A percentile compares a stretch with the other conserved stretches of the same genome.
Evolutionary conservation across 306 rosid species (phyloP).

Genomic region (Lotus japonicus): DNA sequence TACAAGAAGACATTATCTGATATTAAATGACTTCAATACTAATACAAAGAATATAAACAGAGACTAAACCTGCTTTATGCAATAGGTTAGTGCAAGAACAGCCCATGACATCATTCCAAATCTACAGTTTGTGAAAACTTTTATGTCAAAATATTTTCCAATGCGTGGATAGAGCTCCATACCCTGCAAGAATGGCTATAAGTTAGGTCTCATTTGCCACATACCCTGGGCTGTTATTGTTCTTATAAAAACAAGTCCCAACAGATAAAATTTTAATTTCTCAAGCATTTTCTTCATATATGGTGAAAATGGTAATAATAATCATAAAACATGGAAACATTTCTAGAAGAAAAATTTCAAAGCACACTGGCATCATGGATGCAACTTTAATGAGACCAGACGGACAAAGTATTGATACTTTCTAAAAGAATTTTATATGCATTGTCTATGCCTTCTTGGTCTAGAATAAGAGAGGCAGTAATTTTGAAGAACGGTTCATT

Average conservation of each 20-base stretch:
- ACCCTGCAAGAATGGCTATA: constrained; percentile 55
- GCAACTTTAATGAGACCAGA: neutral
- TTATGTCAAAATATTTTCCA: constrained; percentile 82
- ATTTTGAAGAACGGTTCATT: neutral
- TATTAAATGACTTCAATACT: neutral
- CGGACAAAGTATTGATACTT: neutral
- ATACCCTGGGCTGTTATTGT: neutral
- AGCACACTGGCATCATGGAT: neutral
- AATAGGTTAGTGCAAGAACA: constrained; percentile 91
- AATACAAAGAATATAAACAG: constrained; percentile 8
- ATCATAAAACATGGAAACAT: neutral
- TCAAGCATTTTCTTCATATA: neutral
- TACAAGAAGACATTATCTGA: neutral
- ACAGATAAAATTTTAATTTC: neutral
- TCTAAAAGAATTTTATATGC: neutral
- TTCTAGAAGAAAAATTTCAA: neutral
- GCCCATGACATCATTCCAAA: constrained; percentile 99
- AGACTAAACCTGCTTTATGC: constrained; percentile 89
- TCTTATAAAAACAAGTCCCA: constrained; percentile 14
- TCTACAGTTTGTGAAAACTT: constrained; percentile 97
- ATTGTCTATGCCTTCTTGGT: neutral
- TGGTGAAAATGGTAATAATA: neutral
- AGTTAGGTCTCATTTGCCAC: neutral
- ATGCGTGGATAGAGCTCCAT: constrained; percentile 99
- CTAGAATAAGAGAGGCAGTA: neutral